Evolutionary conservation across 2,329 filamentous ascomycete species (phyloP).

Genomic region (Chaetomium sp.): DNA sequence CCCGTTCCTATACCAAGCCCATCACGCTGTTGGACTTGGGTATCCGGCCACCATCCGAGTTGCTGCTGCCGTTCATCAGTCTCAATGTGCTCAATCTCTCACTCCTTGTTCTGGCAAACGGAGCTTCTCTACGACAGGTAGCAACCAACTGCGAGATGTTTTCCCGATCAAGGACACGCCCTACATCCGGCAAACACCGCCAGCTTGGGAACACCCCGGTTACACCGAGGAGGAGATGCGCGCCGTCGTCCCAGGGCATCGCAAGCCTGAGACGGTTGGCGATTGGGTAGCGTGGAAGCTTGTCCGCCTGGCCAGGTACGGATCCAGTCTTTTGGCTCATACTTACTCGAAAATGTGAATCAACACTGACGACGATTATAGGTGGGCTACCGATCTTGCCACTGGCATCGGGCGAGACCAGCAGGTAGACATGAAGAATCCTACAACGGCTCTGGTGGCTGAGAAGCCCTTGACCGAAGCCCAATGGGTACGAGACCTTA

Average conservation of each 20-base stretch:
- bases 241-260: constrained; percentile 66
- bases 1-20: constrained; percentile 13
- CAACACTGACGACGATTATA: neutral
- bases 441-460: constrained; percentile 48
- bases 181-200: constrained; percentile 54
- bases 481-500: constrained; percentile 53
- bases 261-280: constrained; percentile 62
- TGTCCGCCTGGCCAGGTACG: constrained; percentile 50
- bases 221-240: constrained; percentile 78
- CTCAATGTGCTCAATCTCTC: constrained; percentile 3
- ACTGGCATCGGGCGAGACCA: constrained; percentile 71
- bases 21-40: constrained; percentile 14
- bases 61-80: constrained; percentile 22
- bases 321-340: neutral
- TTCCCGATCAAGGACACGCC: constrained; percentile 57
- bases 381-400: constrained; percentile 50
- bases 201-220: constrained; percentile 64
- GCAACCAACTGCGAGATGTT: constrained; percentile 47
- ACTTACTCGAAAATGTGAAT: neutral
- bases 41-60: constrained; percentile 26
- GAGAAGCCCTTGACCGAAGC: constrained; percentile 65
- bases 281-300: constrained; percentile 74
- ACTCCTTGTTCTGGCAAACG: constrained; percentile 24
- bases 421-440: constrained; percentile 52
- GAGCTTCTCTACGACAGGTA: constrained; percentile 45